phyloP scores from a whole-genome alignment of 1,139 yeast species.

The Blastobotrys serpentis region DNA sequence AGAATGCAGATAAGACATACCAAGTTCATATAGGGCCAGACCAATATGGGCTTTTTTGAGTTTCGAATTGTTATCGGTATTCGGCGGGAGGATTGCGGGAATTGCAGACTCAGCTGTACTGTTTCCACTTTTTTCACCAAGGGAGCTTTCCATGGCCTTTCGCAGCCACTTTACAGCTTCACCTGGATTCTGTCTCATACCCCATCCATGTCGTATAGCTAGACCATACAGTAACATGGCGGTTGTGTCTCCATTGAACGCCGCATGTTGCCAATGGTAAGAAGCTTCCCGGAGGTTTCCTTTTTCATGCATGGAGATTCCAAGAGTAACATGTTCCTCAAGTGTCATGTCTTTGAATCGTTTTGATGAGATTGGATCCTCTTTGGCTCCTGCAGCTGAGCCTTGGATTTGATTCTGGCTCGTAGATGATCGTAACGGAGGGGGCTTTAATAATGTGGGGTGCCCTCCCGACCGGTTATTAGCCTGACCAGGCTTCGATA shows the following conservation, averaged over 20 bases:
- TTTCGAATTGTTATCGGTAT: conserved; percentile 21
- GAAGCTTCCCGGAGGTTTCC: conserved; percentile 71
- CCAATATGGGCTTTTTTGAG: conserved; percentile 37
- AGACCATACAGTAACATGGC: conserved; percentile 74
- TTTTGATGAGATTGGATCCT: conserved; percentile 15
- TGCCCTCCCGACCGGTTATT: neutral
- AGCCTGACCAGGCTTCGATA: neutral
- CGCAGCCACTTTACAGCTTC: conserved; percentile 64
- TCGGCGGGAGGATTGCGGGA: conserved; percentile 11
- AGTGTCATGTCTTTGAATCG: conserved; percentile 31
- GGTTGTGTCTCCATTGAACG: conserved; percentile 57
- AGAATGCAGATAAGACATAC: conserved; percentile 58
- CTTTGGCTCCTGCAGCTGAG: conserved; percentile 4
- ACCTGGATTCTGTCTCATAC: conserved; percentile 58
- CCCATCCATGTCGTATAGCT: conserved; percentile 69
- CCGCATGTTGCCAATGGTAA: conserved; percentile 63
- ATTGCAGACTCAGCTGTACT: neutral
- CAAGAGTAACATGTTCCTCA: conserved; percentile 49
- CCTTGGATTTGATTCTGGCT: conserved; percentile 11
- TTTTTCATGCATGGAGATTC: conserved; percentile 53
- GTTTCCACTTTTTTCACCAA: conserved; percentile 16
- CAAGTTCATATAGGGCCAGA: conserved; percentile 57
- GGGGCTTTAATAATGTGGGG: conserved; percentile 9
- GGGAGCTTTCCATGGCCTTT: conserved; percentile 42
- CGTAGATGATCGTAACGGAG: conserved; percentile 3